phyloP scores from a whole-genome alignment of 352 stramenopile genomes.

The Phytophthora boehmeriae region DNA sequence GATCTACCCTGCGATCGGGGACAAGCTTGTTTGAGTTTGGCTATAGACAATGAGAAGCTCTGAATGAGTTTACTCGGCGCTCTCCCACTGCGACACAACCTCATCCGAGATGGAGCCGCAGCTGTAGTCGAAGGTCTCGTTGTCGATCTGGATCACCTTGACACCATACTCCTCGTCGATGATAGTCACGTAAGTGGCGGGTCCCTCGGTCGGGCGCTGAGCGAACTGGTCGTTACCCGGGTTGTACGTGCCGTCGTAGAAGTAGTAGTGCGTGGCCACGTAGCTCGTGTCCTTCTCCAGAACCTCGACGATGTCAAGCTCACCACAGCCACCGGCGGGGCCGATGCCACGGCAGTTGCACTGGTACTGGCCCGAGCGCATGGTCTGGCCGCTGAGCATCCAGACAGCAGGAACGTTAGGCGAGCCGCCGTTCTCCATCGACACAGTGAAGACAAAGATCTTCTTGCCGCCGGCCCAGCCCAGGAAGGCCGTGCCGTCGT shows the following conservation, averaged over 20 bases:
- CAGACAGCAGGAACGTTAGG: slow-evolving; percentile 77
- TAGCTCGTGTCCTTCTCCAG: slow-evolving; percentile 62
- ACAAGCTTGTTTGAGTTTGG: slow-evolving; percentile 10
- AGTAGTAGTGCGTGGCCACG: slow-evolving; percentile 85
- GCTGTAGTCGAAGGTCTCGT: slow-evolving; percentile 71
- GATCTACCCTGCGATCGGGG: slow-evolving; percentile 21
- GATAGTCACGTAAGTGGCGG: slow-evolving; percentile 73
- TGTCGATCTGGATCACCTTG: slow-evolving; percentile 67
- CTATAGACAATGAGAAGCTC: slow-evolving; percentile 18
- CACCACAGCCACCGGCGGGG: slow-evolving; percentile 67
- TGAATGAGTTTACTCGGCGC: slow-evolving; percentile 28
- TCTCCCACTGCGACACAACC: slow-evolving; percentile 63
- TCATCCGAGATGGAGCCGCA: slow-evolving; percentile 51
- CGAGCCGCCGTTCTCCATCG: slow-evolving; percentile 50
- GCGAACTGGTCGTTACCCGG: slow-evolving; percentile 69
- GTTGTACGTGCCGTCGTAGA: slow-evolving; percentile 62
- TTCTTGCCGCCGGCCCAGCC: slow-evolving; percentile 82
- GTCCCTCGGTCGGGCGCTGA: slow-evolving; percentile 49
- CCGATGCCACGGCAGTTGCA: slow-evolving; percentile 84
- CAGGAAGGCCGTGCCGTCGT: slow-evolving; percentile 62
- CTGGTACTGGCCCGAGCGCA: slow-evolving; percentile 75
- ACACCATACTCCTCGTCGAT: slow-evolving; percentile 70
- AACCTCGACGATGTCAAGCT: slow-evolving; percentile 82
- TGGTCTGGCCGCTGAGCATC: slow-evolving; percentile 73
- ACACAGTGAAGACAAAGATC: slow-evolving; percentile 76